Evolutionary conservation across 768 basidiomycete genomes (phyloP).

Genomic region (Leucocoprinus birnbaumii): DNA sequence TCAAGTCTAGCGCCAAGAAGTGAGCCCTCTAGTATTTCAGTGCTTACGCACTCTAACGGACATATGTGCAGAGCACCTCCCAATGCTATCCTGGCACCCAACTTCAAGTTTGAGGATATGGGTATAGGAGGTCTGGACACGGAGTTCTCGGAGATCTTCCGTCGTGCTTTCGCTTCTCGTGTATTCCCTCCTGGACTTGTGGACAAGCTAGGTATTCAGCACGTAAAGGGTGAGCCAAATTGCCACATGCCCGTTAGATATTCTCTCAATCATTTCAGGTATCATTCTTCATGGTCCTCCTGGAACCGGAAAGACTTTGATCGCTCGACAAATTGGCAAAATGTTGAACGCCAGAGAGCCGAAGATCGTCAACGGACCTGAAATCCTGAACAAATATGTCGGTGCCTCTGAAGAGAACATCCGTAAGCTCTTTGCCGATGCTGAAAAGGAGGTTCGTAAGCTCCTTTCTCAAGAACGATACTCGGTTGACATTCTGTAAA

Average conservation of each 20-base stretch:
- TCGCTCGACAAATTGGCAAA: constrained; percentile 98
- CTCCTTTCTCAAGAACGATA: background rate
- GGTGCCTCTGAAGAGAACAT: constrained; percentile 98
- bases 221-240: constrained; percentile 79
- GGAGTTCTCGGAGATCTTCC: constrained; percentile 96
- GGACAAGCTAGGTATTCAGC: constrained; percentile 96
- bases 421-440: constrained; percentile 95
- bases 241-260: background rate
- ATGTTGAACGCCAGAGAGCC: constrained; percentile 98
- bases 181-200: constrained; percentile 98
- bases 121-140: constrained; percentile 96
- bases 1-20: constrained; percentile 93
- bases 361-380: constrained; percentile 97
- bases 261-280: constrained; percentile 40
- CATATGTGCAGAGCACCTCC: constrained; percentile 63
- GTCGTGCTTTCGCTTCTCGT: constrained; percentile 95
- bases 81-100: constrained; percentile 94
- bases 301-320: constrained; percentile 97
- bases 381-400: constrained; percentile 95
- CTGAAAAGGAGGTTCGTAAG: constrained; percentile 73
- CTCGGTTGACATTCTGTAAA: background rate
- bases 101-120: constrained; percentile 99
- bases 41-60: background rate
- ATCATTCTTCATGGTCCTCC: constrained; percentile 95
- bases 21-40: constrained; percentile 28